Conservation (phyloP, 805 yeast genomes). For the Wickerhamiella australiensis region DNA sequence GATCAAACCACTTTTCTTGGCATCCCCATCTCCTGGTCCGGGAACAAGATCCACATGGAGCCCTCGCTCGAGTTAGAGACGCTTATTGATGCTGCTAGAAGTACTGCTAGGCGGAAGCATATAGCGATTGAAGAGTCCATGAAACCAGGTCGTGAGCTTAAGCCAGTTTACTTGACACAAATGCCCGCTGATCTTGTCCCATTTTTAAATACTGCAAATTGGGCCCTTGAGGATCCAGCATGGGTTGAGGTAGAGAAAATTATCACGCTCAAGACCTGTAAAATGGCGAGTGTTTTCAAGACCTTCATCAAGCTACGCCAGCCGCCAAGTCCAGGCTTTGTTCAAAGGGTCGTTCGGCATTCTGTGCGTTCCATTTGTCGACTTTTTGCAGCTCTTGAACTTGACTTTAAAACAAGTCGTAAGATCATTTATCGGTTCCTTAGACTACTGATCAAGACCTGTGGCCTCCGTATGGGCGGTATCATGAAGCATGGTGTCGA, state of each 20-base stretch:
- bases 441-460: not conserved
- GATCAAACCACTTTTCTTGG: conserved; percentile 16
- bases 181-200: not conserved
- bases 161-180: not conserved
- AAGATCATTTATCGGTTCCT: not conserved
- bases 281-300: not conserved
- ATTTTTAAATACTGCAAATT: not conserved
- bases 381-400: not conserved
- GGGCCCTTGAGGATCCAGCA: not conserved
- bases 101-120: not conserved
- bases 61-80: not conserved
- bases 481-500: not conserved
- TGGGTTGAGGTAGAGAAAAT: not conserved
- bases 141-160: not conserved
- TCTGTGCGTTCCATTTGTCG: not conserved
- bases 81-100: not conserved
- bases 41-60: not conserved
- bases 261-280: not conserved
- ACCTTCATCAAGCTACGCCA: not conserved
- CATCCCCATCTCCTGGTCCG: conserved; percentile 2
- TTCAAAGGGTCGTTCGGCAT: not conserved
- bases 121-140: not conserved
- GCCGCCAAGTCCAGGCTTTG: not conserved
- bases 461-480: not conserved
- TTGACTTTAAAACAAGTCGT: not conserved